These are phyloP conservation scores for Microdochium bolleyi DNA, from an alignment of 2,329 filamentous ascomycete genomes.

Conservation along the genomic window DNA sequence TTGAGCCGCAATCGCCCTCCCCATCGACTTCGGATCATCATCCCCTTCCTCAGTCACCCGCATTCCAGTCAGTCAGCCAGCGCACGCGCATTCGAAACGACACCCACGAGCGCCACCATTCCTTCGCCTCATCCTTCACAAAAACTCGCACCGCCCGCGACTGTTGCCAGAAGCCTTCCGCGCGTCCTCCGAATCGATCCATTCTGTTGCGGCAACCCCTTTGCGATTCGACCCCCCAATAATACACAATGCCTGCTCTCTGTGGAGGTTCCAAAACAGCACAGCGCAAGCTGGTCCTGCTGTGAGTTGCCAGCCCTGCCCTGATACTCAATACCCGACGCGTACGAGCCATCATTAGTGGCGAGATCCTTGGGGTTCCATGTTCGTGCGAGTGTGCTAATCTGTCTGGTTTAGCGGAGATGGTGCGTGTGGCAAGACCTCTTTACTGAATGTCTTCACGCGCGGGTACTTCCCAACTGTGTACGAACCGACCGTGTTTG, in stretches of 20 bases:
- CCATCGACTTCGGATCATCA: background rate
- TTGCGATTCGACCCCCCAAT: background rate
- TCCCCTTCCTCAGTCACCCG: background rate
- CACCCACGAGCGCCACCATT: background rate
- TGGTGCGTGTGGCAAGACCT: constrained; percentile 95
- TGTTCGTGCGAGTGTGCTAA: constrained; percentile 3
- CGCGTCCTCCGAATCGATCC: background rate
- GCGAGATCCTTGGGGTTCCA: no score
- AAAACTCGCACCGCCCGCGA: background rate
- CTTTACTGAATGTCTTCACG: constrained; percentile 94
- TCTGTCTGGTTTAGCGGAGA: constrained; percentile 58
- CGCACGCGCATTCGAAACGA: background rate
- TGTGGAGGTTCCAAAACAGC: constrained; percentile 76
- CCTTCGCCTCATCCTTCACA: background rate
- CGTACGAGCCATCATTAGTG: no score
- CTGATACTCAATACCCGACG: no score
- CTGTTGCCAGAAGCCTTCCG: background rate
- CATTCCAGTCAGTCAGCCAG: background rate
- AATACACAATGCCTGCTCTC: constrained; percentile 32
- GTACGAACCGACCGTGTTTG: constrained; percentile 96
- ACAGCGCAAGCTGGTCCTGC: constrained; percentile 90
- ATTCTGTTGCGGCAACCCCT: constrained; percentile 1
- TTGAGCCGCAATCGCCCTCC: background rate
- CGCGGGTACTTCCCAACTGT: constrained; percentile 98
- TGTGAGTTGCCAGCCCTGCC: constrained; percentile 51